Percentiles rank a stretch among this genome's conserved stretches.
Conservation (phyloP, 805 yeast species). For the Monosporozyma solicola region DNA sequence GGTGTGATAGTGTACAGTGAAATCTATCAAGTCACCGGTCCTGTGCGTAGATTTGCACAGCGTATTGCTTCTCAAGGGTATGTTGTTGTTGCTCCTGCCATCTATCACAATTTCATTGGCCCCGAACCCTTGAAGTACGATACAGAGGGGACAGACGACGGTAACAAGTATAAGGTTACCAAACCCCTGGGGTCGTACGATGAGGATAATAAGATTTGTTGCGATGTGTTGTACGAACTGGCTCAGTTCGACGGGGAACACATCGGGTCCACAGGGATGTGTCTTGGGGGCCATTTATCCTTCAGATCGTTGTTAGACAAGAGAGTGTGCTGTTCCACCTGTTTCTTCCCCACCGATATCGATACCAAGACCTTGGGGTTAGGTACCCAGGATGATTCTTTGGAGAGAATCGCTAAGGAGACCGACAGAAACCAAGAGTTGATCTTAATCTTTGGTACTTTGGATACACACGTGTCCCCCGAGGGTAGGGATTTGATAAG, state of each 20-base stretch:
- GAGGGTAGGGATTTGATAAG: conserved; percentile 69
- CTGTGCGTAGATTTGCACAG: conserved; percentile 69
- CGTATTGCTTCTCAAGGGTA: conserved; percentile 74
- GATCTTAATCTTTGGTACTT: conserved; percentile 64
- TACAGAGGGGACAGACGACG: conserved; percentile 63
- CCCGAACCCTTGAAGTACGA: conserved; percentile 63
- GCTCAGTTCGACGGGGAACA: conserved; percentile 56
- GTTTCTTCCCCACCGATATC: conserved; percentile 76
- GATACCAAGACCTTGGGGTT: conserved; percentile 59
- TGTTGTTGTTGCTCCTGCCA: conserved; percentile 70
- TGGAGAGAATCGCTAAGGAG: conserved; percentile 42
- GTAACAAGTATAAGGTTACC: conserved; percentile 61
- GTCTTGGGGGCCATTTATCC: conserved; percentile 78
- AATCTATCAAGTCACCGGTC: conserved; percentile 77
- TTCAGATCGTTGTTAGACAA: conserved; percentile 51
- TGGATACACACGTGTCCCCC: conserved; percentile 73
- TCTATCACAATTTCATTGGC: conserved; percentile 64
- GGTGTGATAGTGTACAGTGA: conserved; percentile 74
- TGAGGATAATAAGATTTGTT: conserved; percentile 49
- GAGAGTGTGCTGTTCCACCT: conserved; percentile 56
- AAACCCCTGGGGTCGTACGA: conserved; percentile 59
- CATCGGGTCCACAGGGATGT: conserved; percentile 81
- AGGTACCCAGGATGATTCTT: conserved; percentile 39
- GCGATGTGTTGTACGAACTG: conserved; percentile 47
- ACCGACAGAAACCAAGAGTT: conserved; percentile 46